phyloP scores from a whole-genome alignment of 78 protist species.

The Isochrysis galbana region DNA sequence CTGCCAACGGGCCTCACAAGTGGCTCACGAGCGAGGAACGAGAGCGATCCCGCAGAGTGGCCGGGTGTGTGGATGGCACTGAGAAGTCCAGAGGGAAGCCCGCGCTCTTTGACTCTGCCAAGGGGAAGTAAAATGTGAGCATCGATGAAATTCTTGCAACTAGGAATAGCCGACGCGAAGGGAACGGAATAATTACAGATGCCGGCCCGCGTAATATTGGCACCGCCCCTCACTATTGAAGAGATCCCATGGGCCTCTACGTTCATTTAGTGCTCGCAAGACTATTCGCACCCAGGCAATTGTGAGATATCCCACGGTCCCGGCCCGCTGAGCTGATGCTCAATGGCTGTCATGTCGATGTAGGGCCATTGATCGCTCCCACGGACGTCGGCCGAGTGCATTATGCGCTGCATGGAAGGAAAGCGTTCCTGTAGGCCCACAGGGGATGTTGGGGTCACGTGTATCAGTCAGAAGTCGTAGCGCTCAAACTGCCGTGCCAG shows the following conservation, averaged over 20 bases:
- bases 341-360: not conserved
- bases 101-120: too few relatives aligned
- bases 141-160: not conserved
- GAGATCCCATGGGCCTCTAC: too few relatives aligned
- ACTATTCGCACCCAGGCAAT: too few relatives aligned
- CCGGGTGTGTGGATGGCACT: not conserved
- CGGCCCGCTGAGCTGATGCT: not conserved
- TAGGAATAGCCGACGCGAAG: not conserved
- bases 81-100: not conserved
- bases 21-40: not conserved
- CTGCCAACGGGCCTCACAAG: too few relatives aligned
- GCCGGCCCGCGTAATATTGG: too few relatives aligned
- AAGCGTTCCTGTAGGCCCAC: not conserved
- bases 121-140: too few relatives aligned
- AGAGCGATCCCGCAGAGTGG: not conserved
- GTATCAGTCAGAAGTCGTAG: too few relatives aligned
- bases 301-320: not conserved
- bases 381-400: not conserved
- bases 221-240: too few relatives aligned
- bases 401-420: not conserved
- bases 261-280: too few relatives aligned
- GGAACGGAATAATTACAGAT: not conserved
- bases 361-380: not conserved
- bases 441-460: too few relatives aligned
- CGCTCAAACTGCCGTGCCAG: too few relatives aligned